Percentiles rank a stretch among this genome's conserved stretches.
Conservation (phyloP, 2,329 filamentous ascomycete genomes). For the Eutypella sp. region DNA sequence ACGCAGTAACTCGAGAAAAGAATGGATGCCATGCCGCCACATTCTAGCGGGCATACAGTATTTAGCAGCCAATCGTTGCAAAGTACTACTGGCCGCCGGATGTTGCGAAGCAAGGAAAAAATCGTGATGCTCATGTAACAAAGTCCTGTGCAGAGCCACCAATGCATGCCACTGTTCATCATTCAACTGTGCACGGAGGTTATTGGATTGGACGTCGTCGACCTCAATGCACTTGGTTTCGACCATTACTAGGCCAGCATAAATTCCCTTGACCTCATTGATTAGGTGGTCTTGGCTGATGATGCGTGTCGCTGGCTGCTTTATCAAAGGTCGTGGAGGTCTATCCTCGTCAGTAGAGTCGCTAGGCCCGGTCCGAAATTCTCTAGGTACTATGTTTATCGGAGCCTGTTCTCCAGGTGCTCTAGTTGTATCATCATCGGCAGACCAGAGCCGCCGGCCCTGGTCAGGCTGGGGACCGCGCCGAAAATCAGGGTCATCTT, state of each 20-base stretch:
- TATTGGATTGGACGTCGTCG: constrained; percentile 55
- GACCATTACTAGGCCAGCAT: constrained; percentile 77
- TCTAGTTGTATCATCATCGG: not conserved
- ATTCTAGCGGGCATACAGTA: constrained; percentile 90
- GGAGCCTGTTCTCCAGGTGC: too few species aligned
- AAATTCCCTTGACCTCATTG: constrained; percentile 78
- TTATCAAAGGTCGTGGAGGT: too few species aligned
- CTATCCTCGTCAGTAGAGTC: too few species aligned
- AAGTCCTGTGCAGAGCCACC: constrained; percentile 73
- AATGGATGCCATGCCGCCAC: constrained; percentile 91
- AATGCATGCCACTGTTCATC: constrained; percentile 79
- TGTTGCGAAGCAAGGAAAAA: constrained; percentile 87
- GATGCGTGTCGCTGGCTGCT: constrained; percentile 37
- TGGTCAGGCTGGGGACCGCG: not conserved
- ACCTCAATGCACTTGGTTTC: constrained; percentile 85
- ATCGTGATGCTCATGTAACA: constrained; percentile 79
- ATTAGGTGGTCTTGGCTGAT: constrained; percentile 77
- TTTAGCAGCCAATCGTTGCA: constrained; percentile 67
- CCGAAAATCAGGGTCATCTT: not conserved
- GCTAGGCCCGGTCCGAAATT: too few species aligned
- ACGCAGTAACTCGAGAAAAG: constrained; percentile 71
- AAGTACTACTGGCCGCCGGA: constrained; percentile 64
- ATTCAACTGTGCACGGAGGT: constrained; percentile 39
- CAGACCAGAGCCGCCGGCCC: not conserved
- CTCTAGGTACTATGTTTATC: too few species aligned